These are phyloP conservation scores for Verticillium klebahnii DNA, from an alignment of 2,329 filamentous ascomycete genomes.

Conservation along the genomic window DNA sequence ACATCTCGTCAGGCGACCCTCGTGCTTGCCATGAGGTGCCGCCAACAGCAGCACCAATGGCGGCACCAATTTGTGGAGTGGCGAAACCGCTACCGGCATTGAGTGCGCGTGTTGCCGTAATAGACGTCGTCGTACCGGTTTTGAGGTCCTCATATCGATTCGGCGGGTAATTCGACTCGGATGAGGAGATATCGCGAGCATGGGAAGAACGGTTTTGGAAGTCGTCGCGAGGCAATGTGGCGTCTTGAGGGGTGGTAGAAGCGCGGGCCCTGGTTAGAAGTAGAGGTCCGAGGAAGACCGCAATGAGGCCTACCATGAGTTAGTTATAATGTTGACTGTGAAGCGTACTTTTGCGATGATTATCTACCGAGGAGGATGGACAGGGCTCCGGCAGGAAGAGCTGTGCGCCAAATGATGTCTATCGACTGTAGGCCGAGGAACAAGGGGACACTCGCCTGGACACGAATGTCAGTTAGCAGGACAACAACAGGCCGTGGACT, in stretches of 20 bases:
- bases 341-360: not conserved
- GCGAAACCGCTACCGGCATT: conserved; percentile 13
- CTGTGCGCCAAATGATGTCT: conserved; percentile 39
- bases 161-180: conserved; percentile 38
- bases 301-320: conserved; percentile 23
- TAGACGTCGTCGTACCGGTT: conserved; percentile 28
- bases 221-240: conserved; percentile 31
- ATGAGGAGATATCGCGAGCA: conserved; percentile 34
- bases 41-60: conserved; percentile 32
- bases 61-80: conserved; percentile 7
- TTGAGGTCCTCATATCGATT: conserved; percentile 47
- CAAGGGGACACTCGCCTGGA: conserved; percentile 46
- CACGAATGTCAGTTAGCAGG: conserved; percentile 5
- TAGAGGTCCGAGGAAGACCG: conserved; percentile 31
- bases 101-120: conserved; percentile 20
- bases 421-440: conserved; percentile 41
- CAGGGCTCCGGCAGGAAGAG: conserved; percentile 46
- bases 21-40: conserved; percentile 34
- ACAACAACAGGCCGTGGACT: not conserved
- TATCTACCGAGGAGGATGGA: conserved; percentile 43
- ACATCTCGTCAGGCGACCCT: not conserved
- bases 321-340: not conserved
- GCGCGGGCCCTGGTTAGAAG: conserved; percentile 21
- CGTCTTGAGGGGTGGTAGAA: conserved; percentile 28
- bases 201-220: conserved; percentile 8